Conservation (phyloP, 371 early-diverging fungal genomes). For the Dichotomocladium elegans region DNA sequence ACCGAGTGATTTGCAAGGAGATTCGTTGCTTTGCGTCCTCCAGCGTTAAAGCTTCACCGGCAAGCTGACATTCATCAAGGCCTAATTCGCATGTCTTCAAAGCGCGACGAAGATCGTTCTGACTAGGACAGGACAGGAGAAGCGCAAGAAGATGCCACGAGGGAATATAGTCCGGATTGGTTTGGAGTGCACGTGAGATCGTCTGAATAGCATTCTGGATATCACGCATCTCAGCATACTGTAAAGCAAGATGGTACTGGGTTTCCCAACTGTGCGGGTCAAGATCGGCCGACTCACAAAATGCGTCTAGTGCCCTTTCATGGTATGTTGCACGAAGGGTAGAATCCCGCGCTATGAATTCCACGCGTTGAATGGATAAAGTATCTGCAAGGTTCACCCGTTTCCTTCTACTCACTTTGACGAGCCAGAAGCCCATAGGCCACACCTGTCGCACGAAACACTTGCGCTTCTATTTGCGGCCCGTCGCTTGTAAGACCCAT, state of each 20-base stretch:
- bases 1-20: constrained; percentile 14
- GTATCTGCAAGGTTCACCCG: neutral
- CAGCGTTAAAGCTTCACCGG: neutral
- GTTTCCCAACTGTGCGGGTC: constrained; percentile 48
- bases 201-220: constrained; percentile 20
- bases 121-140: constrained; percentile 55
- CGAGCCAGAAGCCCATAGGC: constrained; percentile 55
- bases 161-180: constrained; percentile 56
- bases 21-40: constrained; percentile 28
- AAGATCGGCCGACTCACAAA: constrained; percentile 50
- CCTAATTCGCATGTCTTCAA: constrained; percentile 70
- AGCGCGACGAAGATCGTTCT: constrained; percentile 40
- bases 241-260: constrained; percentile 73
- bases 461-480: constrained; percentile 28
- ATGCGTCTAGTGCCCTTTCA: constrained; percentile 53
- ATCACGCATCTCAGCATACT: constrained; percentile 75
- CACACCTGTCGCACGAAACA: constrained; percentile 55
- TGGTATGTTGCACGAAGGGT: constrained; percentile 63
- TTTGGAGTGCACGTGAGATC: constrained; percentile 56
- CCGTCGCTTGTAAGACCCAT: neutral
- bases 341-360: constrained; percentile 30
- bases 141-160: constrained; percentile 86
- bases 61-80: constrained; percentile 53
- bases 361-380: neutral
- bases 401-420: constrained; percentile 37